phyloP scores from a whole-genome alignment of 1,139 yeast genomes.

The Kurtzmaniella quercitrusa region DNA sequence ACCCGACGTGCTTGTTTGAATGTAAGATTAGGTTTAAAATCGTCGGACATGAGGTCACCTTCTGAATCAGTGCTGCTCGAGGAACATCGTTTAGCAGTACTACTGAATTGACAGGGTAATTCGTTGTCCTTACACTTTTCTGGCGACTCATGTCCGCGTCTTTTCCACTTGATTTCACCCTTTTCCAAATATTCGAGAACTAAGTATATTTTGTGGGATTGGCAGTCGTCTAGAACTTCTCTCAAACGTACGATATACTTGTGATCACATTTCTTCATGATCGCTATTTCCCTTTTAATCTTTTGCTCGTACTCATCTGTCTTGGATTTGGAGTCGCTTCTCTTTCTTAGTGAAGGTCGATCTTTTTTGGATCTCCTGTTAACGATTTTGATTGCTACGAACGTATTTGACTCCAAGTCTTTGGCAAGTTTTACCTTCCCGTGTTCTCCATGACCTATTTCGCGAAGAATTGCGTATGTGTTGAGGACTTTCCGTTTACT shows the following conservation, averaged over 20 bases:
- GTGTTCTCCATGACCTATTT: slow-evolving; percentile 94
- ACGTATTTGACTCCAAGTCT: slow-evolving; percentile 63
- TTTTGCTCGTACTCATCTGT: slow-evolving; percentile 54
- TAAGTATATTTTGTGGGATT: slow-evolving; percentile 80
- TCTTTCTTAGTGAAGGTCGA: slow-evolving; percentile 51
- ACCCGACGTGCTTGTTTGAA: slow-evolving; percentile 65
- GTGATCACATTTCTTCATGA: slow-evolving; percentile 90
- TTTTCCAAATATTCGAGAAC: slow-evolving; percentile 88
- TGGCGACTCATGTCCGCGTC: slow-evolving; percentile 11
- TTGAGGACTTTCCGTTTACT: slow-evolving; percentile 81
- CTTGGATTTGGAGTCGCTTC: slow-evolving; percentile 20
- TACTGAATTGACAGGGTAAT: slow-evolving; percentile 34
- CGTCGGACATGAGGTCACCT: slow-evolving; percentile 35
- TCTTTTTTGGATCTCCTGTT: slow-evolving; percentile 62
- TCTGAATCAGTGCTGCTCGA: slow-evolving; percentile 15
- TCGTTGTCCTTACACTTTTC: slow-evolving; percentile 12
- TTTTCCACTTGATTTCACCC: slow-evolving; percentile 91
- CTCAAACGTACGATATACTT: slow-evolving; percentile 82
- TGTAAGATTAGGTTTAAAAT: slow-evolving; percentile 56
- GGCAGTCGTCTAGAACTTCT: slow-evolving; percentile 87
- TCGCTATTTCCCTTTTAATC: slow-evolving; percentile 87
- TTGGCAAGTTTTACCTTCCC: slow-evolving; percentile 93
- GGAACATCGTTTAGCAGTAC: slow-evolving; percentile 1
- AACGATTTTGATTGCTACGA: slow-evolving; percentile 91
- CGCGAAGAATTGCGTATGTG: slow-evolving; percentile 83